Conservation (phyloP, 2,329 filamentous ascomycete species). For the Ophiostoma sp. region DNA sequence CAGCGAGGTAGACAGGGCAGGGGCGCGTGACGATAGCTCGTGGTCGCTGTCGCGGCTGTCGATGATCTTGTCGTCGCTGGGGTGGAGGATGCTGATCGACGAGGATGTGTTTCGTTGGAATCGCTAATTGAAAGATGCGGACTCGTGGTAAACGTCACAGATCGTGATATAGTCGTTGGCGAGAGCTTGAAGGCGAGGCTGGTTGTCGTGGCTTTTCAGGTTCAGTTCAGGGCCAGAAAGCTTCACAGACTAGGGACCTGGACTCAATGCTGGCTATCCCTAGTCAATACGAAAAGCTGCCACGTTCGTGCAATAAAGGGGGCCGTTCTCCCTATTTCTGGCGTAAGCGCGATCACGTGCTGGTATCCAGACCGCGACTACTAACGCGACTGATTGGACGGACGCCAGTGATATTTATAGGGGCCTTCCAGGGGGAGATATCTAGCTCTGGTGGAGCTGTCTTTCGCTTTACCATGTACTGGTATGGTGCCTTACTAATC, state of each 20-base stretch:
- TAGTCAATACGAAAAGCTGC: conserved; percentile 10
- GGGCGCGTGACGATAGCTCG: conserved; percentile 10
- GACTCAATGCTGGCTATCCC: conserved; percentile 2
- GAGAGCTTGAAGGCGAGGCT: conserved; percentile 8
- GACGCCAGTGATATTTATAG: background rate
- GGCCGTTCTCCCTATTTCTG: conserved; percentile 8
- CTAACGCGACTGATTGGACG: conserved; percentile 9
- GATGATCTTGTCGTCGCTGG: background rate
- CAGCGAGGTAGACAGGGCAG: too few relatives aligned
- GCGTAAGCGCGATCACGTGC: conserved; percentile 10
- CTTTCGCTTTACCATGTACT: background rate
- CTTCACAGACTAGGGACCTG: conserved; percentile 6
- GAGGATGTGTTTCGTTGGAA: background rate
- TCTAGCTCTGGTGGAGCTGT: background rate
- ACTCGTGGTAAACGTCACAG: background rate
- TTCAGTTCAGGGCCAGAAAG: conserved; percentile 9
- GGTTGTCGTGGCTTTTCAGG: conserved; percentile 6
- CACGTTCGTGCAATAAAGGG: conserved; percentile 15
- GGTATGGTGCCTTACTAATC: background rate
- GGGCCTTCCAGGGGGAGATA: background rate
- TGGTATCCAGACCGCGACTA: background rate
- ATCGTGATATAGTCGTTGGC: background rate
- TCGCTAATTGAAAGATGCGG: background rate
- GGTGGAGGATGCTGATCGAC: background rate
- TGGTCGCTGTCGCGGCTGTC: background rate